phyloP scores from a whole-genome alignment of 352 stramenopile genomes.

The Plasmopara muralis region DNA sequence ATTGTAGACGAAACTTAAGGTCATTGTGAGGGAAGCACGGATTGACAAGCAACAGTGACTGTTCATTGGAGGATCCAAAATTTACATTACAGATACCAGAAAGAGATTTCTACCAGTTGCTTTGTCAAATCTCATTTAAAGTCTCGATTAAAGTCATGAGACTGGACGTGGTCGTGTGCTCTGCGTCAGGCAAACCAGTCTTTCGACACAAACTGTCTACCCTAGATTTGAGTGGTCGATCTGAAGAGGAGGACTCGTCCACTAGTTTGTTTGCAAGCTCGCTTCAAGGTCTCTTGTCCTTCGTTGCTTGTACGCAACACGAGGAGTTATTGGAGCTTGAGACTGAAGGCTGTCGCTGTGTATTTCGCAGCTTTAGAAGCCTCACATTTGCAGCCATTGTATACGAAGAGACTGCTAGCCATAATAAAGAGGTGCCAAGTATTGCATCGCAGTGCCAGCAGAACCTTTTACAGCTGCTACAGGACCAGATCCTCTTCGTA shows the following conservation, averaged over 20 bases:
- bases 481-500: slow-evolving; percentile 55
- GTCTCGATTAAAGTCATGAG: slow-evolving; percentile 17
- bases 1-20: too few species aligned
- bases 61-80: too few species aligned
- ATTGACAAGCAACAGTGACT: too few species aligned
- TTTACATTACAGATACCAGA: too few species aligned
- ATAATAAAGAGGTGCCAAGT: slow-evolving; percentile 3
- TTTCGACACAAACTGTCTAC: slow-evolving; percentile 33
- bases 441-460: slow-evolving; percentile 32
- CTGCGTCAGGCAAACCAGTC: slow-evolving; percentile 54
- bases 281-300: slow-evolving; percentile 57
- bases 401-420: slow-evolving; percentile 5
- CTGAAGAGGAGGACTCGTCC: slow-evolving; percentile 16
- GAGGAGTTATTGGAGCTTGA: slow-evolving; percentile 52
- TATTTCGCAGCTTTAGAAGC: slow-evolving; percentile 43
- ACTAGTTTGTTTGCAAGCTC: slow-evolving; percentile 54
- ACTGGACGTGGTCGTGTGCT: slow-evolving; percentile 52
- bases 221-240: background rate
- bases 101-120: too few species aligned
- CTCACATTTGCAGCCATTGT: slow-evolving; percentile 55
- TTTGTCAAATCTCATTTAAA: too few species aligned
- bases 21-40: too few species aligned
- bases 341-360: slow-evolving; percentile 26
- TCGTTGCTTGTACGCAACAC: slow-evolving; percentile 47
- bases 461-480: slow-evolving; percentile 42